Percentiles rank a stretch among this genome's conserved stretches.
Evolutionary conservation across 768 basidiomycete species (phyloP).

Genomic region (Pisolithus orientalis): DNA sequence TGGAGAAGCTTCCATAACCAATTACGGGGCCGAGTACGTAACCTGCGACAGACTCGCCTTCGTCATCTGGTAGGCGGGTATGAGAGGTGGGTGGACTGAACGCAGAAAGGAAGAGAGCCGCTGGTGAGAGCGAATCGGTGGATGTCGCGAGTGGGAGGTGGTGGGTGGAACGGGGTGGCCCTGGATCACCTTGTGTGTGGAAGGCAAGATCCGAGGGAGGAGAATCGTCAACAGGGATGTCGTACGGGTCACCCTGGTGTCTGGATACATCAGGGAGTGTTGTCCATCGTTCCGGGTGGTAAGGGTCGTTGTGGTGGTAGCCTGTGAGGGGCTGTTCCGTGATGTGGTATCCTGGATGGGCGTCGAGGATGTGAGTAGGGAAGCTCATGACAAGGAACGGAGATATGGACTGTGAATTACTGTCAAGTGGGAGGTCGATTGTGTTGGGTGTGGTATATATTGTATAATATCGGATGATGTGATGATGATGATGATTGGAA

Average conservation of each 20-base stretch:
- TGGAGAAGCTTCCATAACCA: slow-evolving; percentile 78
- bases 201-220: slow-evolving; percentile 25
- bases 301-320: slow-evolving; percentile 6
- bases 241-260: not conserved
- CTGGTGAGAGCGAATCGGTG: slow-evolving; percentile 43
- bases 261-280: slow-evolving; percentile 1
- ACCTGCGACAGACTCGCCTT: slow-evolving; percentile 60
- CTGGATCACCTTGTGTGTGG: slow-evolving; percentile 7
- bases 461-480: too few relatives aligned
- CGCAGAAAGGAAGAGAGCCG: slow-evolving; percentile 66
- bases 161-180: not conserved
- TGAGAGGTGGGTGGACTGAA: slow-evolving; percentile 41
- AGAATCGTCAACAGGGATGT: not conserved
- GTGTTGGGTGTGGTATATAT: too few relatives aligned
- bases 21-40: slow-evolving; percentile 74
- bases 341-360: too few relatives aligned
- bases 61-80: slow-evolving; percentile 48
- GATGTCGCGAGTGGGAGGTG: not conserved
- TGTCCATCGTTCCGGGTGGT: slow-evolving; percentile 8
- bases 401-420: too few relatives aligned
- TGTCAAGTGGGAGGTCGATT: too few relatives aligned
- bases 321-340: slow-evolving; percentile 1
- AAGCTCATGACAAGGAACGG: too few relatives aligned
- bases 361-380: too few relatives aligned
- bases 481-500: too few relatives aligned